These are phyloP conservation scores for Triangularia verruculosa DNA, from an alignment of 2,329 filamentous ascomycete species.

Conservation along the genomic window DNA sequence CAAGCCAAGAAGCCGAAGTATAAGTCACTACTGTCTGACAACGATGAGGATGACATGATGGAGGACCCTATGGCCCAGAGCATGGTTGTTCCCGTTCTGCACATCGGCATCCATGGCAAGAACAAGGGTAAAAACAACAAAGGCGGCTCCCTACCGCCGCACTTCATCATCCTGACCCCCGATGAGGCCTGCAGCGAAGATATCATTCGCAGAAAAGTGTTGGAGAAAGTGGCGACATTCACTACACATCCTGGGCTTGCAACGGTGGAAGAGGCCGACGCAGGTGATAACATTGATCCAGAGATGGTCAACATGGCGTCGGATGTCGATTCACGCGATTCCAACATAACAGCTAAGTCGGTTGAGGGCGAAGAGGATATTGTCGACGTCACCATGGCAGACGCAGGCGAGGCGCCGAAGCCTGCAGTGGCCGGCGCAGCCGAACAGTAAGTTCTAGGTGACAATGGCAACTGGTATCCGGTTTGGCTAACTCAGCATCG, in stretches of 20 bases:
- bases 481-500: not conserved
- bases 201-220: constrained; percentile 72
- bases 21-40: constrained; percentile 50
- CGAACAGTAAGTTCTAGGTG: constrained; percentile 31
- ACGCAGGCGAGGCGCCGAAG: constrained; percentile 44
- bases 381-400: constrained; percentile 84
- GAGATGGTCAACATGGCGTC: constrained; percentile 66
- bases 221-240: constrained; percentile 72
- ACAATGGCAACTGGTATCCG: not conserved
- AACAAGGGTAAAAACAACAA: constrained; percentile 17
- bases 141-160: constrained; percentile 40
- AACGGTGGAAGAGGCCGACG: constrained; percentile 46
- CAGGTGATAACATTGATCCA: constrained; percentile 57
- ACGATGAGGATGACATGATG: constrained; percentile 50
- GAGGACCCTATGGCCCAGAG: constrained; percentile 61
- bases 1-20: constrained; percentile 36
- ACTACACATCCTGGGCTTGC: constrained; percentile 67
- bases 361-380: constrained; percentile 87
- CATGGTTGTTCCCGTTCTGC: constrained; percentile 69
- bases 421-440: constrained; percentile 18
- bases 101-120: constrained; percentile 42
- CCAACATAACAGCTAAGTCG: constrained; percentile 72
- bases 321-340: constrained; percentile 64
- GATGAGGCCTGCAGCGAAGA: constrained; percentile 69
- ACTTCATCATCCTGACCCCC: constrained; percentile 72